A percentile compares a stretch with the other conserved stretches of the same genome.
Conservation (phyloP, 75 land plant species). For the Pinus albicaulis region DNA sequence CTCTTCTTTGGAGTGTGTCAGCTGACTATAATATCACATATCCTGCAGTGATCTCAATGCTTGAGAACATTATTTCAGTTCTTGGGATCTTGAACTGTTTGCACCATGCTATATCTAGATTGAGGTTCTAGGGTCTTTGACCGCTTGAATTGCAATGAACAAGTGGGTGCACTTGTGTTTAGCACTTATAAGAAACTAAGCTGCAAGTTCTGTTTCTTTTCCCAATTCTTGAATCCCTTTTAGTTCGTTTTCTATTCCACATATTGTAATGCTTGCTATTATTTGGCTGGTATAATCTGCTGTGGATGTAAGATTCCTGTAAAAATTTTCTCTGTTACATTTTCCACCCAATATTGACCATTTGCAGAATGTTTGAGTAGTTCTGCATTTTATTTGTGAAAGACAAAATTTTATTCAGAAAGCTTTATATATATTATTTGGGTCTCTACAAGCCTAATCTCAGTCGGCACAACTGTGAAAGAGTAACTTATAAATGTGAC, state of each 20-base stretch:
- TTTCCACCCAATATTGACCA: neutral
- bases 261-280: neutral
- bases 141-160: neutral
- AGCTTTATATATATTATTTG: neutral
- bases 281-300: neutral
- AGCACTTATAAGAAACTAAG: neutral
- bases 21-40: neutral
- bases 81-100: slow-evolving; percentile 43
- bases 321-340: neutral
- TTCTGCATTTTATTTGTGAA: neutral
- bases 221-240: neutral
- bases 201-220: neutral
- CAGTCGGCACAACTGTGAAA: neutral
- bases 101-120: neutral
- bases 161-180: neutral
- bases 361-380: neutral
- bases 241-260: neutral
- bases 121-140: neutral
- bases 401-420: neutral
- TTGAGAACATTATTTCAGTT: slow-evolving; percentile 57
- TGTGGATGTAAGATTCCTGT: neutral
- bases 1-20: neutral
- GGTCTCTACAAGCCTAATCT: neutral
- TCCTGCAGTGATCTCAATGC: neutral
- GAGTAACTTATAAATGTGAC: slow-evolving; percentile 1